Evolutionary conservation across 768 basidiomycete species (phyloP), one percentile per base, ranked within the genome.

Genomic region (Lentinus tigrinus): DNA sequence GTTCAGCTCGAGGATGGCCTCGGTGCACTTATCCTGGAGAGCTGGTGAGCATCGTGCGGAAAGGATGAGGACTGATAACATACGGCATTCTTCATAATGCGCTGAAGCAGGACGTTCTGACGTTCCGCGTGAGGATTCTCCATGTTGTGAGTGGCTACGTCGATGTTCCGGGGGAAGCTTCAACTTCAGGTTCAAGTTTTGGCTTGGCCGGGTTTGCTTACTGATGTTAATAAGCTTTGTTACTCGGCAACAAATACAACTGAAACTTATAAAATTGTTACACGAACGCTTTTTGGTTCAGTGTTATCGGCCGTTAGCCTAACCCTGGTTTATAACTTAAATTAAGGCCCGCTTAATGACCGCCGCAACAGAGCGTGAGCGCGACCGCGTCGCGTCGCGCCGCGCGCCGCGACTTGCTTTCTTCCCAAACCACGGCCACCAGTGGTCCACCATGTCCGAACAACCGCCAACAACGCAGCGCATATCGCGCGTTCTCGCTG

Each of bases 71-170:
- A 60, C 40, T 55, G 52, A 17, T 9, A 14, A 77, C 87, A 62
- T 61, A 94, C 94, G 5, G 90, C 84, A 63, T 93, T 96, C 75
- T 95, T 95, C 23, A 93, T 76, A 65, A 98, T 95, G 27, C 95
- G 83, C 64, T 96, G 92, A 3, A 97, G 80, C n/a, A 96, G 81
- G 46, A 95, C 87, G 31, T 91, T 93, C 70, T 98, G 95, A 42
- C 91, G 81, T 73, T 95, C 93, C 50, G 92, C 91, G 65, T 98
- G 94, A 21, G 95, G 95, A 71, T 96, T 96, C 74, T 97, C 93
- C 95, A 97, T 96, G 52, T 52, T 47, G 56, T 49, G 31, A 26
- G 24, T 17, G 56, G 10, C 11, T 2, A 37, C 9, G 16, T 19
- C 39, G 34, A 3, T 23, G 21, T 28, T 40, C 42, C n/a, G 27